Base-by-base conservation (phyloP, 2,329 filamentous ascomycete genomes). In the Colletotrichum sp. region DNA sequence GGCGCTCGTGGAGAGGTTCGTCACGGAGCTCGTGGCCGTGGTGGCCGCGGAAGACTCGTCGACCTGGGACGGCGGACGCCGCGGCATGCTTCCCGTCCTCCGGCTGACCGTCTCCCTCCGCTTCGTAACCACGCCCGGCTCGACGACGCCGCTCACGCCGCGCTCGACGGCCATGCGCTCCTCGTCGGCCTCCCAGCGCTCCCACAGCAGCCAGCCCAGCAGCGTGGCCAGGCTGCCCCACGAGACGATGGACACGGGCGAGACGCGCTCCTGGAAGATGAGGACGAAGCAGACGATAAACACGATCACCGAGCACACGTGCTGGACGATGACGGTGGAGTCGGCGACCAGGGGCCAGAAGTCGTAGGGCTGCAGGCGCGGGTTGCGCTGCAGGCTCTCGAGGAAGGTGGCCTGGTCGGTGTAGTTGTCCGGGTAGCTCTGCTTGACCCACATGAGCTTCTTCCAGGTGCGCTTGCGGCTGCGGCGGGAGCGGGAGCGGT, bases 391-490 rank as follows among this genome's bases (percentile, higher is more conserved):
- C 22, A 99, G 92, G 81, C 98, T 96, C 82, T 98, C 96, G 79
- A 99, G 93, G 81, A 99, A 99, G 2, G 97, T 99, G 76, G 95
- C 95, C 83, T 97, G 96, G 83, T 99, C 97, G 55, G 97, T 99
- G 84, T 99, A 99, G 84, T 99, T 99, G 84, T 99, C 97, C n/a
- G 97, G 96, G 83, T 98, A 98, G 39, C 95, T 95, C 84, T 99
- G 97, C 86, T 98, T 98, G 82, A 99, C 96, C 97, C 97, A 99
- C 71, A 99, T 90, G 79, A 99, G 86, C 88, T 99, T 99, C 89
- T 98, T 98, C 95, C 96, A 99, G 13, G 92, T 92, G 67, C 92
- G 91, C 81, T 93, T 95, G 78, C 93, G 89, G 80, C 92, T 89
- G 63, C 94, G 90, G 79, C 93, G 95, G 65, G 92, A 88, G 79